These are phyloP conservation scores for Keqinozyma sinolaborantium DNA, from an alignment of 1,139 yeast species.

Conservation along the genomic window DNA sequence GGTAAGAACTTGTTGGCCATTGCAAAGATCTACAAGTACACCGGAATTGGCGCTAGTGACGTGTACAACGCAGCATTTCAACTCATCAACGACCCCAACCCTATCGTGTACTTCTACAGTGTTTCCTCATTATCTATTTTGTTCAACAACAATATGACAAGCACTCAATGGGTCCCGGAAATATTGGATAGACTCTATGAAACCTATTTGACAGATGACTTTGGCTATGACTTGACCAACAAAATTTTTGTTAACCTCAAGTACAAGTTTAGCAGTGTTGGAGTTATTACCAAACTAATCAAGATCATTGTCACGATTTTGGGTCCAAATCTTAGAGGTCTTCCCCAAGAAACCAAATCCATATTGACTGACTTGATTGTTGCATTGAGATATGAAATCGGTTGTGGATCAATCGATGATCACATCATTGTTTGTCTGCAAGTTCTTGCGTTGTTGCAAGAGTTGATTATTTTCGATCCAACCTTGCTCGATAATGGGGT, in stretches of 20 bases:
- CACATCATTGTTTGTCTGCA: conserved; percentile 21
- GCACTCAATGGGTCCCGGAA: conserved; percentile 43
- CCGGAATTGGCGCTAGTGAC: conserved; percentile 30
- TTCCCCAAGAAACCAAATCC: conserved; percentile 15
- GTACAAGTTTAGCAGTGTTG: conserved; percentile 23
- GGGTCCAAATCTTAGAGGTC: conserved; percentile 37
- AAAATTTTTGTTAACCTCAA: conserved; percentile 26
- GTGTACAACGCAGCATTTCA: conserved; percentile 59
- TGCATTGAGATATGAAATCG: conserved; percentile 30
- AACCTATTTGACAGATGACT: conserved; percentile 46
- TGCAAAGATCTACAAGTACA: conserved; percentile 52
- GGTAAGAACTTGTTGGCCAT: conserved; percentile 61
- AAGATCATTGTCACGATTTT: conserved; percentile 31
- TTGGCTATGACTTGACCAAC: conserved; percentile 36
- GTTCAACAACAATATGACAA: conserved; percentile 53
- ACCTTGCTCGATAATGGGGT: conserved; percentile 30
- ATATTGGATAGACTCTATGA: conserved; percentile 43
- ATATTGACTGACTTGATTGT: conserved; percentile 29
- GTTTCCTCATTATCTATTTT: conserved; percentile 56
- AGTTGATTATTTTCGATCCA: conserved; percentile 39
- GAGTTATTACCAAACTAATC: conserved; percentile 21
- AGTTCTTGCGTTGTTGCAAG: conserved; percentile 32
- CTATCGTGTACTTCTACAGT: conserved; percentile 73
- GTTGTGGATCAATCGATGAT: conserved; percentile 27
- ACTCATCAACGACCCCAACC: conserved; percentile 77